Percentiles rank a stretch among this genome's conserved stretches.
These are phyloP conservation scores for Podospora pseudopauciseta DNA, from an alignment of 495 filamentous ascomycete genomes.

Conservation along the genomic window DNA sequence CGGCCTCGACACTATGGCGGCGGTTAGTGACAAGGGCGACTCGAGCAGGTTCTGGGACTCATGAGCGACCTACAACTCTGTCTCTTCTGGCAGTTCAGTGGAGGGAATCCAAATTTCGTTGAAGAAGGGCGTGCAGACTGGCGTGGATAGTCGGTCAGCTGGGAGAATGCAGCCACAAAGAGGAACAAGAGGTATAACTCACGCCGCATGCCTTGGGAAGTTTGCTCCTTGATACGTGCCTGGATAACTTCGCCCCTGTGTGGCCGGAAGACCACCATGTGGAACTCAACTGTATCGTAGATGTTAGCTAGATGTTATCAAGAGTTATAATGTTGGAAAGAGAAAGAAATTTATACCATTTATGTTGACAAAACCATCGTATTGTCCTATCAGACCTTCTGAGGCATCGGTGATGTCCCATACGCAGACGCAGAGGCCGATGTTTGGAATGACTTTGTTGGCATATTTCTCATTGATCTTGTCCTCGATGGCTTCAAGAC, in stretches of 20 bases:
- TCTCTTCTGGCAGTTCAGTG: slow-evolving; percentile 64
- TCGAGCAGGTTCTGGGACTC: neutral
- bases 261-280: slow-evolving; percentile 87
- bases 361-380: slow-evolving; percentile 82
- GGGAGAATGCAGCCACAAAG: neutral
- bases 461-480: slow-evolving; percentile 94
- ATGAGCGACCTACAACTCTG: slow-evolving; percentile 60
- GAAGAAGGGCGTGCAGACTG: slow-evolving; percentile 85
- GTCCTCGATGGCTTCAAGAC: slow-evolving; percentile 77
- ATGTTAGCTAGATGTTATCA: neutral
- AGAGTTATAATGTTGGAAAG: neutral
- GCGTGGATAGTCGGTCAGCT: slow-evolving; percentile 4
- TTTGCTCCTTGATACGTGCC: slow-evolving; percentile 72
- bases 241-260: slow-evolving; percentile 88
- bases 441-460: slow-evolving; percentile 74
- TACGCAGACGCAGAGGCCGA: slow-evolving; percentile 87
- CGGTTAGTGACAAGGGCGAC: neutral
- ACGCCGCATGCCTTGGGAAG: slow-evolving; percentile 71
- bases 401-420: slow-evolving; percentile 83
- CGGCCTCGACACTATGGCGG: slow-evolving; percentile 55
- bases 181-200: slow-evolving; percentile 23
- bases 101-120: slow-evolving; percentile 80
- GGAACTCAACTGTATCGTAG: slow-evolving; percentile 69
- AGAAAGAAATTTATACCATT: slow-evolving; percentile 58
- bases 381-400: slow-evolving; percentile 89